Base-by-base conservation (phyloP, 2,329 filamentous ascomycete genomes). In the Fusarium dimerum region DNA sequence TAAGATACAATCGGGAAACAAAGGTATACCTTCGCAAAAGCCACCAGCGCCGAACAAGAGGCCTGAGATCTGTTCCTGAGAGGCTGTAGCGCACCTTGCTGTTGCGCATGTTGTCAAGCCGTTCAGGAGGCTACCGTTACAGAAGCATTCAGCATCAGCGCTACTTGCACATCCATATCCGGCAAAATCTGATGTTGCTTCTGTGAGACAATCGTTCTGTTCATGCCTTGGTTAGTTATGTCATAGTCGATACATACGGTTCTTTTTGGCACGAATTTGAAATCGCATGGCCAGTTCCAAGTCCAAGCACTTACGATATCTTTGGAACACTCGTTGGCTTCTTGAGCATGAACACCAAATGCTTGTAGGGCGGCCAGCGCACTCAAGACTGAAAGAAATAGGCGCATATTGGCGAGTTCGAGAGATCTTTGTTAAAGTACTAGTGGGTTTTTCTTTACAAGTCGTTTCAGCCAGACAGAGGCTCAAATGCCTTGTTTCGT, bases 221-320 rank as follows among this genome's bases (percentile, higher is more conserved):
- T 8, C 9, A 40, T 26, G 20, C 20, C 20, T 26, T 5, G 32
- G 13, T 36, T 36, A 36, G 32, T 10, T 9, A 36, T 36, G 3
- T 15, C 10, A 36, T 36, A 10, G 32, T 9, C 11, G 20, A 26
- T 26, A 4, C 20, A 26, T 26, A 40, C 13, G 6, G 9, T 5
- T 16, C 6, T 13, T 34, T 26, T n/a, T n/a, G n/a, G 39, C 9
- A 10, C 9, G 39, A 10, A 4, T 40, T 16, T 10, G 39, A 9
- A 15, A 16, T 40, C 9, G 3, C 39, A 38, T 38, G 32, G 43
- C 47, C 16, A 18, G n/a, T 30, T 9, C 15, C 39, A 13, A 15
- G 40, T 13, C 29, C 34, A 41, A 15, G 17, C 20, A 67, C 71
- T 67, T 63, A 73, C 71, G 45, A 72, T 56, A 49, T 69, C 72